phyloP scores from a whole-genome alignment of 768 basidiomycete species.

The Gloeostereum incarnatum region DNA sequence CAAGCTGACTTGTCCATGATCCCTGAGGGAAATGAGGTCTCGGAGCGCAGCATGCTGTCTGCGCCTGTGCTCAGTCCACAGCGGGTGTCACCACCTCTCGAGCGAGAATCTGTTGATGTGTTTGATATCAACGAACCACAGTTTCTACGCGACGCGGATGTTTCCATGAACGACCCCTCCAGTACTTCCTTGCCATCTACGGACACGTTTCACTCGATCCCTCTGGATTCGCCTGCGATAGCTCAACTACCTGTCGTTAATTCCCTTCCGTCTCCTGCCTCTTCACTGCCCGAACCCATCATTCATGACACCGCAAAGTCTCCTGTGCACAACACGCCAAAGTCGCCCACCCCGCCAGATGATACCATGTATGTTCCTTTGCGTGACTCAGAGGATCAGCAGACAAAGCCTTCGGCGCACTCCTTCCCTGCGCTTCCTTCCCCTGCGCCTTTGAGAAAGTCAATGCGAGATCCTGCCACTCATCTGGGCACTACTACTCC shows the following conservation, averaged over 20 bases:
- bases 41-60: too few relatives aligned
- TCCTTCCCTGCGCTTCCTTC: conserved; percentile 60
- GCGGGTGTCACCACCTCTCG: too few relatives aligned
- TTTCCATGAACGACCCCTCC: too few relatives aligned
- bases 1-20: conserved; percentile 51
- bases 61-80: too few relatives aligned
- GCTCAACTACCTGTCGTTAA: not conserved
- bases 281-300: too few relatives aligned
- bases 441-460: conserved; percentile 63
- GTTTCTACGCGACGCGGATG: conserved; percentile 6
- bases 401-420: conserved; percentile 25
- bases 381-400: not conserved
- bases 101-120: too few relatives aligned
- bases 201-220: conserved; percentile 27
- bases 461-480: conserved; percentile 31
- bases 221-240: conserved; percentile 24
- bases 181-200: conserved; percentile 20
- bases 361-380: too few relatives aligned
- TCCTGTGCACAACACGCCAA: too few relatives aligned
- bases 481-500: conserved; percentile 28
- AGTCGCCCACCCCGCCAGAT: too few relatives aligned
- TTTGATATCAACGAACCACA: too few relatives aligned
- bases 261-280: not conserved
- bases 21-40: conserved; percentile 58
- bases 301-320: too few relatives aligned